Base-by-base conservation (phyloP, 192 early-diverging fungal species). In the Backusella westeae region DNA sequence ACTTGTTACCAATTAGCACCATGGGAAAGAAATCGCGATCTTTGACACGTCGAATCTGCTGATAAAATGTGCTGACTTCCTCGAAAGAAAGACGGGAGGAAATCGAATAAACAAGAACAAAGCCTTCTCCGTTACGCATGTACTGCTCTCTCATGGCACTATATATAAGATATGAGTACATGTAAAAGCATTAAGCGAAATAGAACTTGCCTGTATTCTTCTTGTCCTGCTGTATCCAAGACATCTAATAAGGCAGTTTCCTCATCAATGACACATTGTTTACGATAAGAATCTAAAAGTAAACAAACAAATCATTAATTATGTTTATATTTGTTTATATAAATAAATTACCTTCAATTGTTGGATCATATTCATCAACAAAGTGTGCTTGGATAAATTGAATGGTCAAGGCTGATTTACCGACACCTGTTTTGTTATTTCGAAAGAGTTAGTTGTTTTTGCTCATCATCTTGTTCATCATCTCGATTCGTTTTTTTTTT, bases 191-290 rank as follows among this genome's bases (percentile, higher is more conserved):
- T 21, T 2, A 44, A 19, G 42, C 14, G 15, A 17, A 44, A 44
- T 44, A 44, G 32, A 44, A 44, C 42, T 14, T 44, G 42, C 80
- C 80, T 81, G 42, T 96, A 97, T 85, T 97, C 96, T 79, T 98
- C 96, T 79, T 98, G 97, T 34, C 97, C 97, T 17, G 96, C 96
- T n/a, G 96, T 98, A 84, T 98, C 97, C 32, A 98, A 89, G 8
- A 98, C 93, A 75, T 98, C 97, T 15, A 98, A 88, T 75, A 96
- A 90, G 34, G 94, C 94, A 2, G 92, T 91, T 79, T 92, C 91
- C 34, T 91, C 91, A 81, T 97, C 96, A 77, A 98, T 97, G n/a
- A 94, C 90, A 80, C 96, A 94, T 84, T 97, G 97, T 82, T 97
- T 97, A 73, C 94, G 91, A 86, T 98, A 98, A 15, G 96, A 97